Base-by-base conservation (phyloP, 2,329 filamentous ascomycete genomes). In the Bipolaris sorokiniana region DNA sequence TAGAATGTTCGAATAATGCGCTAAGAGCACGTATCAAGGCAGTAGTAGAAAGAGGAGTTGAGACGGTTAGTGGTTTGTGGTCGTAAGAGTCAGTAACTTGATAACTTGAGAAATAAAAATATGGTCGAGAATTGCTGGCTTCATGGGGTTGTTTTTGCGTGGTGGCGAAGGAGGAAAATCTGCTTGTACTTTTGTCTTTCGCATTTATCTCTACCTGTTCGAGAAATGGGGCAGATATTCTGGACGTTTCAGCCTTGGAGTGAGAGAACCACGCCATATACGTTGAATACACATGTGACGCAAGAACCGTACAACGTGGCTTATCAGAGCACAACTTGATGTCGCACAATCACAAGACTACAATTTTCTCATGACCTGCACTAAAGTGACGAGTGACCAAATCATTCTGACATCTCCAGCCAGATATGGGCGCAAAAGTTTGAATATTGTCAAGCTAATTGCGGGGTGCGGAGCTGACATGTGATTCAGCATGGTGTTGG, bases 1-100 rank as follows among this genome's bases (percentile, higher is more conserved):
- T 99, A 4, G 95, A 98, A 77, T 96, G 92, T 75, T 80, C 80
- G 52, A 92, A 92, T 63, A 86, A 87, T 62, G 86, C 91, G 16
- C 85, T 97, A 70, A 88, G 88, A 45, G 94, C 96, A 75, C 84
- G 95, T 56, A 91, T 99, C 5, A 85, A 90, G 66, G 92, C 91
- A 1, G 92, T 99, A 7, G 90, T 97, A 10, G 94, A 98, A 76
- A 84, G 92, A 64, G 93, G 90, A 0, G 89, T 94, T 3, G 93
- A 97, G 80, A 90, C 92, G 23, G 91, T 93, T 15, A 67, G 63
- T 66, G 73, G 74, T 37, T 41, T 76, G 49, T 76, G 74, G 74
- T 47, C 42, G 26, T 56, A 23, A 18, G 23, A 6, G n/a, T 4
- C 13, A 26, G 20, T 18, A 13, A n/a, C 16, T 38, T 18, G 7